phyloP scores from a whole-genome alignment of 495 filamentous ascomycete genomes.

The Daldinia vernicosa region DNA sequence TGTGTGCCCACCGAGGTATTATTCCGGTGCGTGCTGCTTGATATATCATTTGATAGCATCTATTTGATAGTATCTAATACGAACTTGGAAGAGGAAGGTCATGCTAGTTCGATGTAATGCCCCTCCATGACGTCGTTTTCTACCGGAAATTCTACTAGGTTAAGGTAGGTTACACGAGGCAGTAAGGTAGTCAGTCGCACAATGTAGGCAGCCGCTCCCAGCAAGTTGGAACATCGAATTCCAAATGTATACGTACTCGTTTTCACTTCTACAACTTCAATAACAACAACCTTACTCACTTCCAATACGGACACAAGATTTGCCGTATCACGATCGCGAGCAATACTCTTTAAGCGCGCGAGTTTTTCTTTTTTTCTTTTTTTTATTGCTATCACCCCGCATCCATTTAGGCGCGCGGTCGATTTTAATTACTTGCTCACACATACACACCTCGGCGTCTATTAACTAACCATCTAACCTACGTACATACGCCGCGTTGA shows the following conservation, averaged over 20 bases:
- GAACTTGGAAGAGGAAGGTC: conserved; percentile 1
- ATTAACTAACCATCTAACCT: neutral
- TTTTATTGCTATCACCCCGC: conserved; percentile 18
- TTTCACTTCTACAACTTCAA: neutral
- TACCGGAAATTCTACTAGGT: conserved; percentile 16
- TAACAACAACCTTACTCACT: neutral
- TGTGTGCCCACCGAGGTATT: conserved; percentile 12
- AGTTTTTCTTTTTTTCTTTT: neutral
- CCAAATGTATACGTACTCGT: neutral
- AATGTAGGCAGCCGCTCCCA: conserved; percentile 17
- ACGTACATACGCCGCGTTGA: neutral
- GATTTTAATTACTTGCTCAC: conserved; percentile 15
- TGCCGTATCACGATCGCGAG: conserved; percentile 1
- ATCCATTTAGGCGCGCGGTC: conserved; percentile 36
- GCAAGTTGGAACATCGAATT: conserved; percentile 7
- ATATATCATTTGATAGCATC: neutral
- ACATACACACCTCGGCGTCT: neutral
- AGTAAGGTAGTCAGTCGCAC: conserved; percentile 11
- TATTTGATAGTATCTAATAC: too few relatives aligned
- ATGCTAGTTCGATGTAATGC: conserved; percentile 5
- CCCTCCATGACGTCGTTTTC: conserved; percentile 37
- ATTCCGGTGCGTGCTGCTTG: neutral
- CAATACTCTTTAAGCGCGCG: neutral
- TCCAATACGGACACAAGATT: neutral
- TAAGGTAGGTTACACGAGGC: conserved; percentile 23